Evolutionary conservation across 371 early-diverging fungal species (phyloP), one percentile per base, ranked within the genome.

Genomic region (Mortierella sp.): DNA sequence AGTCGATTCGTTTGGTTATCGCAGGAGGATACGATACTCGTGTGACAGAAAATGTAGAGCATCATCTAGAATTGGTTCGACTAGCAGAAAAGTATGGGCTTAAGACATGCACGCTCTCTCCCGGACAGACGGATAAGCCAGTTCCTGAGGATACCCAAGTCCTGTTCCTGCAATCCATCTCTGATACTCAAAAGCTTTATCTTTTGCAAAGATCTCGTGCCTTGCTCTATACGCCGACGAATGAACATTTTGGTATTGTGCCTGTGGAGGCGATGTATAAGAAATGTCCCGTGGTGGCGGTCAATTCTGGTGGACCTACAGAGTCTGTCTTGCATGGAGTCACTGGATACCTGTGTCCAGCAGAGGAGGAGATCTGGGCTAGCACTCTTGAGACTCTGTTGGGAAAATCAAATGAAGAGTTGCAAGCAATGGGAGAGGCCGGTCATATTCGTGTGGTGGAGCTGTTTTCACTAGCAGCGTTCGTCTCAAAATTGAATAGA

Each of bases 241-340:
- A 94, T 75, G 99, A 98, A 82, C 98, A 98, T 76, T 96, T 98
- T 81, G 98, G 98, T 0, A 97, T 98, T 61, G 96, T 96, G 15
- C 99, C 99, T 4, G 89, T 98, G 0, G 99, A 98, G 76, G 95
- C 96, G 61, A 98, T 98, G 99, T 96, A 94, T 83, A 88, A 89
- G 40, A 83, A 86, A 23, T 78, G 94, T 17, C 97, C 98, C 0
- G 97, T 97, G 2, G 88, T 98, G 23, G 98, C 98, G 0, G 88
- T 87, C 47, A 92, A 94, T 81, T 91, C 86, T 68, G 98, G 97
- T 40, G 97, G 97, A 0, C 97, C 97, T 7, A 84, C 85, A 7
- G 97, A 96, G 76, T 91, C 93, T 7, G 84, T 98, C 15, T 75
- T 83, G 32, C 84, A 97, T 64, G 88, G 86, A 1, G 85, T 83